phyloP scores from a whole-genome alignment of 2,329 filamentous ascomycete species.

The Mollisiaceae sp. region DNA sequence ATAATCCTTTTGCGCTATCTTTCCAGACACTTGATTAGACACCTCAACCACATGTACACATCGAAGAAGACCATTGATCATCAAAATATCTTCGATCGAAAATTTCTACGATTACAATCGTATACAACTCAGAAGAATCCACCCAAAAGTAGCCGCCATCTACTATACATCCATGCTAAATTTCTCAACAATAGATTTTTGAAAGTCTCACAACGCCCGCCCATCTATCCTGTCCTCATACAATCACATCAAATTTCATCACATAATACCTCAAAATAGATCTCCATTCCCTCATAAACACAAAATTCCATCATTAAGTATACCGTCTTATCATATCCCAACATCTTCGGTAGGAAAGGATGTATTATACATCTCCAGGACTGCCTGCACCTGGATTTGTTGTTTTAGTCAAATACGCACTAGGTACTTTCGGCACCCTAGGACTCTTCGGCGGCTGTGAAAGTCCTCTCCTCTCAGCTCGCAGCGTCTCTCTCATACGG shows the following conservation, averaged over 20 bases:
- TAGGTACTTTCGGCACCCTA: constrained; percentile 42
- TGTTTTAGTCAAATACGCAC: constrained; percentile 36
- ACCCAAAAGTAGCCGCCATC: background rate
- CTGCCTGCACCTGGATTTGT: background rate
- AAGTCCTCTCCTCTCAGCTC: constrained; percentile 38
- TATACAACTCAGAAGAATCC: background rate
- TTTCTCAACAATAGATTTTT: background rate
- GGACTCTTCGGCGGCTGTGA: constrained; percentile 41
- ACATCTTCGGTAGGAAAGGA: background rate
- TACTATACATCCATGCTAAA: constrained; percentile 2
- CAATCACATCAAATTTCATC: background rate
- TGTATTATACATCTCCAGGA: background rate
- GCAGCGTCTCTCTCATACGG: constrained; percentile 38
- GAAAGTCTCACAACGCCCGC: constrained; percentile 3
- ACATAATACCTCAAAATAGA: background rate
- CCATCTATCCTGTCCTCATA: background rate
- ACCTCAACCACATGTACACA: background rate
- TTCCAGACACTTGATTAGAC: background rate
- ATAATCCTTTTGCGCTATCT: too few relatives aligned
- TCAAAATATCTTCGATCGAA: background rate
- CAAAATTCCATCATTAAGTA: background rate
- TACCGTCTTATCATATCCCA: background rate
- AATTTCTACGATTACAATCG: constrained; percentile 9
- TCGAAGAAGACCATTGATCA: background rate
- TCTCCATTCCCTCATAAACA: background rate